Conservation (phyloP, 805 yeast genomes). For the Saccharomyces paradoxus region DNA sequence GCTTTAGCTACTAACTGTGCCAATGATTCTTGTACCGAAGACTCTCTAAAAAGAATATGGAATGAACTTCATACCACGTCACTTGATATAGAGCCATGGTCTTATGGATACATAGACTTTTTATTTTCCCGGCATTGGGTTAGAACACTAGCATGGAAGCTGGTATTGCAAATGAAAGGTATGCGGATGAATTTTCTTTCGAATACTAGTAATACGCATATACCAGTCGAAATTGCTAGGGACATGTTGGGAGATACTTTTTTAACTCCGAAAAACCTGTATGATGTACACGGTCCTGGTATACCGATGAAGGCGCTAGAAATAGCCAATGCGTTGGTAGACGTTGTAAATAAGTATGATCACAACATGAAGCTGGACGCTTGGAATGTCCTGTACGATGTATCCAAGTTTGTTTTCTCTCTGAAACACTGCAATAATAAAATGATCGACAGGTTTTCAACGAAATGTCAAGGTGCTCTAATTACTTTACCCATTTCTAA, state of each 20-base stretch:
- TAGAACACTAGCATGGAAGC: neutral
- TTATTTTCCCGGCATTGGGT: neutral
- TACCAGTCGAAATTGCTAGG: neutral
- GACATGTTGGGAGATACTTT: neutral
- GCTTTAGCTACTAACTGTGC: neutral
- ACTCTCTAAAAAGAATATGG: neutral
- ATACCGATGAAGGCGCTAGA: neutral
- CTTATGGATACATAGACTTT: neutral
- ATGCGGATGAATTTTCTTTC: neutral
- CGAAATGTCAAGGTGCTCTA: neutral
- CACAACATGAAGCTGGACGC: neutral
- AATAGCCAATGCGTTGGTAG: neutral
- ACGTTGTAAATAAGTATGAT: neutral
- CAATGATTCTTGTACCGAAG: neutral
- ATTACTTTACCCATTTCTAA: neutral
- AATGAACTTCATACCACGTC: neutral
- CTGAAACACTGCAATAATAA: neutral
- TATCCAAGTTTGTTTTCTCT: neutral
- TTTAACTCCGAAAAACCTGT: neutral
- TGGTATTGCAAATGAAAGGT: neutral
- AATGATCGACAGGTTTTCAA: neutral
- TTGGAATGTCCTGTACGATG: neutral
- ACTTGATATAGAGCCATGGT: neutral
- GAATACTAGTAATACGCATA: neutral
- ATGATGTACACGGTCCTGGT: neutral